phyloP scores from a whole-genome alignment of 371 early-diverging fungal species.

The Mortierella sp. region DNA sequence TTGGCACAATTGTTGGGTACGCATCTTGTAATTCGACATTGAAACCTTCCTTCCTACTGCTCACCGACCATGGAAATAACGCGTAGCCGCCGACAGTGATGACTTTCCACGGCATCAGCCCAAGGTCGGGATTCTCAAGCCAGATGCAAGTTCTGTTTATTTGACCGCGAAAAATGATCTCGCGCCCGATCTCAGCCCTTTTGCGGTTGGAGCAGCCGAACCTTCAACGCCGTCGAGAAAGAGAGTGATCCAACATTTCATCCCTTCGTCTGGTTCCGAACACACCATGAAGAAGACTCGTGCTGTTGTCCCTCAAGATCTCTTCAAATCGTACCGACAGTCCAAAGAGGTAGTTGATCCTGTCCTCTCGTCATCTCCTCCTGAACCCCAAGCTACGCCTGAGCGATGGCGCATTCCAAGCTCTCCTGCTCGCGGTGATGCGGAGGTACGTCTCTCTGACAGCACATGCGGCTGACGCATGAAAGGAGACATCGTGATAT shows the following conservation, averaged over 20 bases:
- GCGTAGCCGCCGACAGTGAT: conserved; percentile 26
- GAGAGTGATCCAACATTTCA: conserved; percentile 14
- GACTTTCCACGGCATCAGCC: conserved; percentile 34
- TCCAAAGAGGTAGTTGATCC: conserved; percentile 12
- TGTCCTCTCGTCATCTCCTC: conserved; percentile 18
- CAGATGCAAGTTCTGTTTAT: conserved; percentile 35
- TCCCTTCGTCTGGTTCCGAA: background rate
- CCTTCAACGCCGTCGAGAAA: conserved; percentile 15
- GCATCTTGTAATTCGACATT: background rate
- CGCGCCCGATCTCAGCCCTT: conserved; percentile 13
- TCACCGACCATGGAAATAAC: conserved; percentile 2
- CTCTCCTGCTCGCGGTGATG: conserved; percentile 1
- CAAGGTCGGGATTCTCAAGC: conserved; percentile 31
- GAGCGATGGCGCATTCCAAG: conserved; percentile 17
- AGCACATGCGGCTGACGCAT: background rate
- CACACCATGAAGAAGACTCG: conserved; percentile 33
- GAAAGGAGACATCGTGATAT: background rate
- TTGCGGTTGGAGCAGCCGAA: background rate
- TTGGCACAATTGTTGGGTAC: background rate
- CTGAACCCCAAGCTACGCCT: conserved; percentile 4
- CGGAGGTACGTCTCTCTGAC: conserved; percentile 4
- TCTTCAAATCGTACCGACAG: conserved; percentile 1
- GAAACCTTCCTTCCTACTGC: background rate
- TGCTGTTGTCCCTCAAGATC: background rate
- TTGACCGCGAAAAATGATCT: conserved; percentile 35